Percentiles rank a stretch among this genome's conserved stretches.
Conservation (phyloP, 1,284 basidiomycete genomes). For the Marasmius sp. region DNA sequence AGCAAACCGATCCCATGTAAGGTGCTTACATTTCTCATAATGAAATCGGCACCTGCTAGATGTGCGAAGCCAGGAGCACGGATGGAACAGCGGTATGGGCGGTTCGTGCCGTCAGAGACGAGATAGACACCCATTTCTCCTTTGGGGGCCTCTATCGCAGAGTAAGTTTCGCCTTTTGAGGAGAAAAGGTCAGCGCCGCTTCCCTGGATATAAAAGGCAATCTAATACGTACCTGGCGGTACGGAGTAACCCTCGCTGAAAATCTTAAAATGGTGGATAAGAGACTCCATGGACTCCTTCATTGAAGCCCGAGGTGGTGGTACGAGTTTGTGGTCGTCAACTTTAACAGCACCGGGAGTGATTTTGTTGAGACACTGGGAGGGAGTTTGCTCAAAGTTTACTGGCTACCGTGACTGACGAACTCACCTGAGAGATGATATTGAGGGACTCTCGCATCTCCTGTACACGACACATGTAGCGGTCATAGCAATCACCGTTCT, state of each 20-base stretch:
- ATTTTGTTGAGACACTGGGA: slow-evolving; percentile 95
- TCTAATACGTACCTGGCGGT: slow-evolving; percentile 63
- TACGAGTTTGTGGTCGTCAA: slow-evolving; percentile 97
- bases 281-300: slow-evolving; percentile 98
- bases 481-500: slow-evolving; percentile 97
- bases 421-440: slow-evolving; percentile 80
- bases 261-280: slow-evolving; percentile 99
- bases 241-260: slow-evolving; percentile 98
- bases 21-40: slow-evolving; percentile 78
- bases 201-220: neutral
- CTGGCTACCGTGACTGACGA: slow-evolving; percentile 5
- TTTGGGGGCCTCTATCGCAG: slow-evolving; percentile 97
- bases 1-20: slow-evolving; percentile 4
- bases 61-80: slow-evolving; percentile 94
- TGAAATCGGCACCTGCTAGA: slow-evolving; percentile 90
- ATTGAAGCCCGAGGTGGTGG: slow-evolving; percentile 97
- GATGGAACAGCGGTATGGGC: slow-evolving; percentile 94
- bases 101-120: slow-evolving; percentile 90
- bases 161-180: slow-evolving; percentile 83
- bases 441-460: slow-evolving; percentile 94
- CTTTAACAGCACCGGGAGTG: slow-evolving; percentile 89
- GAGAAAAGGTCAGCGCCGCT: neutral
- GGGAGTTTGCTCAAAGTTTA: neutral
- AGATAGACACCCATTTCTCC: slow-evolving; percentile 98
- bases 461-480: slow-evolving; percentile 96